Evolutionary conservation across 2,329 filamentous ascomycete genomes (phyloP).

Genomic region (Paraphoma sp.): DNA sequence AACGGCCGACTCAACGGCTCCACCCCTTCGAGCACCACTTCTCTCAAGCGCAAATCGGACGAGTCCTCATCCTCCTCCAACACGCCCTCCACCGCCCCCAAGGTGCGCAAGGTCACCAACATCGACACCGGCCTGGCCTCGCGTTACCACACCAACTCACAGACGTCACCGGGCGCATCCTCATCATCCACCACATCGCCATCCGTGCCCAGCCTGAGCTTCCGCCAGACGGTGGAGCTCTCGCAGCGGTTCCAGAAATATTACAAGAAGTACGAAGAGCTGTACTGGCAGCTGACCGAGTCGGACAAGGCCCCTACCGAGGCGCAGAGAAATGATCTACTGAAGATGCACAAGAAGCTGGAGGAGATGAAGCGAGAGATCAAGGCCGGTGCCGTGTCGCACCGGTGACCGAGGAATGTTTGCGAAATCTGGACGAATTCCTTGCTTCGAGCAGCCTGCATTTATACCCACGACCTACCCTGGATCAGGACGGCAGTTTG

Average conservation of each 20-base stretch:
- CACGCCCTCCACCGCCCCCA: constrained; percentile 32
- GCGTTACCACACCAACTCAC: constrained; percentile 42
- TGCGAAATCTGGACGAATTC: constrained; percentile 3
- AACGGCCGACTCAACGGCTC: constrained; percentile 38
- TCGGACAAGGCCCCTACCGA: constrained; percentile 52
- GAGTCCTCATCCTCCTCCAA: constrained; percentile 44
- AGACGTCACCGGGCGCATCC: constrained; percentile 42
- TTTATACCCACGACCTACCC: constrained; percentile 26
- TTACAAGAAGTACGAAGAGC: constrained; percentile 63
- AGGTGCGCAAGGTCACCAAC: constrained; percentile 43
- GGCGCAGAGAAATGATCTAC: constrained; percentile 60
- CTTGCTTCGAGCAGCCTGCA: constrained; percentile 19
- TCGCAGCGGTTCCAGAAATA: constrained; percentile 63
- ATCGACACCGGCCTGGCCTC: constrained; percentile 44
- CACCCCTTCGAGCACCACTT: constrained; percentile 36
- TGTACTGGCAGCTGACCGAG: constrained; percentile 58
- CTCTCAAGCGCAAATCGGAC: constrained; percentile 55
- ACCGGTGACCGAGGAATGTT: constrained; percentile 23
- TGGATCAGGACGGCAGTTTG: constrained; percentile 17
- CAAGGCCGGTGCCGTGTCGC: constrained; percentile 43
- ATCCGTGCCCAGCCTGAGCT: constrained; percentile 45
- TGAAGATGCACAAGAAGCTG: constrained; percentile 61
- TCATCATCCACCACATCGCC: constrained; percentile 44
- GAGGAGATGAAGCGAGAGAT: constrained; percentile 66
- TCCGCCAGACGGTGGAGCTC: constrained; percentile 53